phyloP scores from a whole-genome alignment of 2,329 filamentous ascomycete species.

The Xylaria arbuscula region DNA sequence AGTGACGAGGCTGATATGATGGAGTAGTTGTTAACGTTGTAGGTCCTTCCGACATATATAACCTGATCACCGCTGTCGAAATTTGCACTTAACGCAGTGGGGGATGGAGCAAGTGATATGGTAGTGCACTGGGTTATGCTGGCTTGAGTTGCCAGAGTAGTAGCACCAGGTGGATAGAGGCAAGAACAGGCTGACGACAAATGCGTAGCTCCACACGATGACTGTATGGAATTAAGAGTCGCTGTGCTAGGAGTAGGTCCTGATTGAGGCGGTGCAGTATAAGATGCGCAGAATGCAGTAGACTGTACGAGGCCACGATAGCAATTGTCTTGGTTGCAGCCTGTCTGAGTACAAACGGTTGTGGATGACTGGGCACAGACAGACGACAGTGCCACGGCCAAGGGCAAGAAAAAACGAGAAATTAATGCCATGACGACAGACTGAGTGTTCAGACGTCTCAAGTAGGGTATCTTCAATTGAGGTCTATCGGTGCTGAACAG shows the following conservation, averaged over 20 bases:
- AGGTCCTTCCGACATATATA: slow-evolving; percentile 23
- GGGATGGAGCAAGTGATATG: slow-evolving; percentile 26
- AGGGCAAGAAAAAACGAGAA: slow-evolving; percentile 10
- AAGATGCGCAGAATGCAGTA: slow-evolving; percentile 29
- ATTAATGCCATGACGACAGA: slow-evolving; percentile 6
- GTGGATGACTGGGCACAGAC: slow-evolving; percentile 28
- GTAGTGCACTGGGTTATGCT: slow-evolving; percentile 33
- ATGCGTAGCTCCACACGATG: slow-evolving; percentile 23
- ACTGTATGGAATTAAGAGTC: slow-evolving; percentile 24
- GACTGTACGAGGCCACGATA: slow-evolving; percentile 31
- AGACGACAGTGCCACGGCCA: slow-evolving; percentile 12
- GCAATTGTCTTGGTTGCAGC: slow-evolving; percentile 32
- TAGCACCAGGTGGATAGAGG: slow-evolving; percentile 31
- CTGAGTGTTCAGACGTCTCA: background rate
- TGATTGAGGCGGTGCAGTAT: slow-evolving; percentile 25
- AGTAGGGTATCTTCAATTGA: background rate
- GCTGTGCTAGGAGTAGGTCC: slow-evolving; percentile 23
- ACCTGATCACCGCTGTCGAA: slow-evolving; percentile 23
- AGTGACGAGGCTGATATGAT: slow-evolving; percentile 25
- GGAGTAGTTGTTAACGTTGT: slow-evolving; percentile 31
- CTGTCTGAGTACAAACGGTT: slow-evolving; percentile 29
- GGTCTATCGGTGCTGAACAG: background rate
- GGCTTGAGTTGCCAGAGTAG: slow-evolving; percentile 25
- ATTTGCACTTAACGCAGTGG: slow-evolving; percentile 16
- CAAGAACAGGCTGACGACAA: slow-evolving; percentile 32